A percentile compares a stretch with the other conserved stretches of the same genome.
phyloP scores from a whole-genome alignment of 176 grass and related monocot species.

The Melocanna baccifera region DNA sequence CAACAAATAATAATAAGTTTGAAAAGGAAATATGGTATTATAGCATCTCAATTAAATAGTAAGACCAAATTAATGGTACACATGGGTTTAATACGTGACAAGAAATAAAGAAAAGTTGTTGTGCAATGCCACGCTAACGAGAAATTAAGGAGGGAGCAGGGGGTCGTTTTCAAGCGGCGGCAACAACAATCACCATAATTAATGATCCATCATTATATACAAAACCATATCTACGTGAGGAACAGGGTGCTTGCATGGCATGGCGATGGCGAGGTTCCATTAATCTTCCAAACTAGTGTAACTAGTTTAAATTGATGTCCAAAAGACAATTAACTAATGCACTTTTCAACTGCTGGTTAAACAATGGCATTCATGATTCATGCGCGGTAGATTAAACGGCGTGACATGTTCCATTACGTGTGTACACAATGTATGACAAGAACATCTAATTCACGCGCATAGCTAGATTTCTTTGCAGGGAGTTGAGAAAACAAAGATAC shows the following conservation, averaged over 20 bases:
- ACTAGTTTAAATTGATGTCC: background rate
- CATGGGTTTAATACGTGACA: background rate
- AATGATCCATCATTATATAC: background rate
- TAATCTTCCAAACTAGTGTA: background rate
- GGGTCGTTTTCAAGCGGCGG: background rate
- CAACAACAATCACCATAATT: background rate
- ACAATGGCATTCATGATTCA: background rate
- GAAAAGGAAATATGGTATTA: no score
- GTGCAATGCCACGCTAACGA: background rate
- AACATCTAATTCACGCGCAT: background rate
- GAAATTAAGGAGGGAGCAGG: background rate
- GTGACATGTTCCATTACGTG: conserved; percentile 3
- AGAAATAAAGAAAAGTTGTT: background rate
- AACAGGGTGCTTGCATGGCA: background rate
- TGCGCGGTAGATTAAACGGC: background rate
- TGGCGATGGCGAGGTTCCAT: background rate
- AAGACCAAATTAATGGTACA: background rate
- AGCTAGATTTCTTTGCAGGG: background rate
- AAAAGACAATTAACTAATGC: background rate
- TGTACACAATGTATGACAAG: background rate
- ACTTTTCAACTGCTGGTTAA: background rate
- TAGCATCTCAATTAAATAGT: background rate
- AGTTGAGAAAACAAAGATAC: background rate
- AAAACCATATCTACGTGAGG: background rate
- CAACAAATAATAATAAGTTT: no score